phyloP scores from a whole-genome alignment of 148 eudicot species.

The Dianthus caryophyllus region DNA sequence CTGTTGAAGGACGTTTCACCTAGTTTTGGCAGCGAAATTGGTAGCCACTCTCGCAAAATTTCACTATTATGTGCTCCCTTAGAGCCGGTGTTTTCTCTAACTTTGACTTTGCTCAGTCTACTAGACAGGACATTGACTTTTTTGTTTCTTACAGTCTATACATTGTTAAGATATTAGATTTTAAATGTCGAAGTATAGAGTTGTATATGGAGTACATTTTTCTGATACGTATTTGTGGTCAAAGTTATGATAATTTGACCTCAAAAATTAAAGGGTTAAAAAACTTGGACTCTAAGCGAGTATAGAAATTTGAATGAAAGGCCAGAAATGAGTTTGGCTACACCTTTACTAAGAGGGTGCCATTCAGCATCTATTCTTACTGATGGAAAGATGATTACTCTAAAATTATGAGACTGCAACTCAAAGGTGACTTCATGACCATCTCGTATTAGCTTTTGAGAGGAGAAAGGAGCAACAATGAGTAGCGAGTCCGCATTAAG shows the following conservation, averaged over 20 bases:
- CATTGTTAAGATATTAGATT: no score
- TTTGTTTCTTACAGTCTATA: no score
- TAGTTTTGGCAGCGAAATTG: neutral
- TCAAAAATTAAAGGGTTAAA: no score
- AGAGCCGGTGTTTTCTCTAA: neutral
- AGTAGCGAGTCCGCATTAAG: neutral
- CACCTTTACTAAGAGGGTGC: neutral
- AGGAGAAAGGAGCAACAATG: neutral
- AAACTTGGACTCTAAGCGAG: no score
- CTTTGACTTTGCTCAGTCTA: neutral
- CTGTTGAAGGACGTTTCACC: neutral
- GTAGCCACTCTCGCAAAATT: constrained; percentile 7
- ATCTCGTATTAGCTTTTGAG: constrained; percentile 9
- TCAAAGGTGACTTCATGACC: neutral
- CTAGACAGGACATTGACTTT: no score
- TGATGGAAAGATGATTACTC: neutral
- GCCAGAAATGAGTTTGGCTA: neutral
- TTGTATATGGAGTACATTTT: no score
- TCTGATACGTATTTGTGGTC: no score
- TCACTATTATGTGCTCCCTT: neutral
- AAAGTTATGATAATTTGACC: no score
- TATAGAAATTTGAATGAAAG: neutral
- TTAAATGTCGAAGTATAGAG: no score
- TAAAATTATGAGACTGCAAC: neutral
- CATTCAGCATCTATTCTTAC: neutral